Base-by-base conservation (phyloP, 2,329 filamentous ascomycete species). In the Knufia fluminis region DNA sequence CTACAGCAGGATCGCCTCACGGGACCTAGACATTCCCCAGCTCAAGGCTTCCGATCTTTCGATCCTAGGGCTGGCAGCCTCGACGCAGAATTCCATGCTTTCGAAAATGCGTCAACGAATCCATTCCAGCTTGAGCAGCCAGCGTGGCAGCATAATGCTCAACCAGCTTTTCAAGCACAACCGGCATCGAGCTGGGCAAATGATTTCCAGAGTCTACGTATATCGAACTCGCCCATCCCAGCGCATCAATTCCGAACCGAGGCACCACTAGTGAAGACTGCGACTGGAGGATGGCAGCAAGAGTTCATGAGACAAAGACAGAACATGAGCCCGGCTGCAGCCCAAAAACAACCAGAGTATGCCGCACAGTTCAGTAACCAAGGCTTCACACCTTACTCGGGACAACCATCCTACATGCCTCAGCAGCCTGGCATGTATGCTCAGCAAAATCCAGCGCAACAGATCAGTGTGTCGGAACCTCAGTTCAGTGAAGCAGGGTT, bases 1-100 rank as follows among this genome's bases (percentile, higher is more conserved):
- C 71, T 85, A 43, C 84, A 89, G 62, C 85, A 87, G 64, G 85
- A 89, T 66, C 80, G 83, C 46, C 60, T 85, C 41, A 66, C 73
- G 31, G 51, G 52, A 9, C 69, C 73, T 8, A 74, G 76, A 52
- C 71, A 75, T 48, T 68, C 74, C 46, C 71, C 76, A 39, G 53
- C 4, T 32, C 59, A 86, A 79, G 74, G 74, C 32, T 86, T 86
- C 58, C 73, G 83, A 56, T 81, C 80, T 12, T 70, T 70, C 49
- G 73, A 74, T 53, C 69, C 71, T 23, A 74, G 73, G 60, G 71
- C 72, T 53, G 74, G 76, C 43, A 64, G 72, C 3, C 62, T 85
- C 49, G 82, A 86, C 58, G 71, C 73, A 31, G 83, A 86, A 57
- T 86, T 86, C 59, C 76, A 83, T 56, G 79, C 81, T 40, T 87